Evolutionary conservation across 352 stramenopile species (phyloP).

Genomic region (Phytophthora multivora): DNA sequence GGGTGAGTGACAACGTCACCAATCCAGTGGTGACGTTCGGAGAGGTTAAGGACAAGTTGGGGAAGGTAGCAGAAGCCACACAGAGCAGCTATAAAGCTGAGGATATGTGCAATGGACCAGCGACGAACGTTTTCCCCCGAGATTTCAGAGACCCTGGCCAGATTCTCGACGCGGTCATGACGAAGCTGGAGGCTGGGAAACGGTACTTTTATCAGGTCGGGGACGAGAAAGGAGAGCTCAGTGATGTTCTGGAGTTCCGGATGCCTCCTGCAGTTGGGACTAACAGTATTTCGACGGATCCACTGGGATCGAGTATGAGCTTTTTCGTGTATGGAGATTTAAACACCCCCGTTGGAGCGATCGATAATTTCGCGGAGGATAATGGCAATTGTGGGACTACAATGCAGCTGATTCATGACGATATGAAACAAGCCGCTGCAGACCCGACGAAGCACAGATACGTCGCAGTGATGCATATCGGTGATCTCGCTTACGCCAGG

Average conservation of each 20-base stretch:
- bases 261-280: slow-evolving; percentile 31
- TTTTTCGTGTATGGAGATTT: slow-evolving; percentile 85
- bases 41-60: slow-evolving; percentile 21
- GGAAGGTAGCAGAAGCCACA: slow-evolving; percentile 15
- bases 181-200: slow-evolving; percentile 32
- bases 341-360: slow-evolving; percentile 34
- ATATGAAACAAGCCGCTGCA: slow-evolving; percentile 33
- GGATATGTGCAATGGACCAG: slow-evolving; percentile 40
- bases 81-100: slow-evolving; percentile 32
- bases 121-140: slow-evolving; percentile 19
- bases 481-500: slow-evolving; percentile 79
- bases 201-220: slow-evolving; percentile 49
- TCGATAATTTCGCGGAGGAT: slow-evolving; percentile 35
- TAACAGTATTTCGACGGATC: slow-evolving; percentile 18
- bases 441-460: slow-evolving; percentile 52
- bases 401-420: slow-evolving; percentile 39
- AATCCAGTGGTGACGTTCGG: slow-evolving; percentile 47
- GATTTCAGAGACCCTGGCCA: slow-evolving; percentile 43
- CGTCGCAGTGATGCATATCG: slow-evolving; percentile 78
- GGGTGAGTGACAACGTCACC: slow-evolving; percentile 50
- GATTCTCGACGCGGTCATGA: slow-evolving; percentile 50
- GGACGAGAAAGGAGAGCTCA: slow-evolving; percentile 30
- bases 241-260: slow-evolving; percentile 35
- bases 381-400: slow-evolving; percentile 43
- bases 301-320: slow-evolving; percentile 42